phyloP scores from a whole-genome alignment of 2,329 filamentous ascomycete genomes.

The Endocalyx cinctus region DNA sequence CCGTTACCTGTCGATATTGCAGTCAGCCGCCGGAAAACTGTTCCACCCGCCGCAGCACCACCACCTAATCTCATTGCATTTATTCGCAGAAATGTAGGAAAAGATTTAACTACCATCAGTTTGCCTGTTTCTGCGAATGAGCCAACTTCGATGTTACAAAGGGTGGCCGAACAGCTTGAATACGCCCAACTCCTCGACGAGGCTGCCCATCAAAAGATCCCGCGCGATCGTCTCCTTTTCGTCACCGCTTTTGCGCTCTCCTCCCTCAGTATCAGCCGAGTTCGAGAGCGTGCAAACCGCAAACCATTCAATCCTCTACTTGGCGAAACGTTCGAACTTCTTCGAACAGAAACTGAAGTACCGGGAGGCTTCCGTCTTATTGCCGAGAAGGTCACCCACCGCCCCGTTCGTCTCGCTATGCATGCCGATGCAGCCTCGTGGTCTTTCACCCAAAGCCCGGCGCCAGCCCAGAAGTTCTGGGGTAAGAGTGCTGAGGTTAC shows the following conservation, averaged over 20 bases:
- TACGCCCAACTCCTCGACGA: conserved; percentile 81
- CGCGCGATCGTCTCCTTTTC: conserved; percentile 70
- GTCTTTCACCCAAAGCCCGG: conserved; percentile 83
- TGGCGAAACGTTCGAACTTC: conserved; percentile 90
- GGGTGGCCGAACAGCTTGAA: conserved; percentile 84
- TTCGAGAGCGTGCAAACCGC: conserved; percentile 85
- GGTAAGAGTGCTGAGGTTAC: conserved; percentile 93
- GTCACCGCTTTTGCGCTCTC: conserved; percentile 90
- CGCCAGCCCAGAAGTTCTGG: conserved; percentile 96
- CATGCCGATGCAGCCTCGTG: conserved; percentile 84
- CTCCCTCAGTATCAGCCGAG: conserved; percentile 72
- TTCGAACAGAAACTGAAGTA: conserved; percentile 72
- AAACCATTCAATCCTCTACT: conserved; percentile 98
- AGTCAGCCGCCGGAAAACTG: conserved; percentile 63
- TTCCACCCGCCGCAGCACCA: conserved; percentile 68
- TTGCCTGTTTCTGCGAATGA: conserved; percentile 98
- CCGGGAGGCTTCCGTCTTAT: conserved; percentile 78
- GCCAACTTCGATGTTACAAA: conserved; percentile 81
- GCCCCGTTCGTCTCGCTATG: conserved; percentile 87
- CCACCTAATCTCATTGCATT: conserved; percentile 93
- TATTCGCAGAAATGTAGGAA: conserved; percentile 94
- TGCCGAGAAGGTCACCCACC: conserved; percentile 93
- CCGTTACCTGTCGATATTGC: conserved; percentile 69
- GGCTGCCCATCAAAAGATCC: conserved; percentile 58
- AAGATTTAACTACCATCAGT: conserved; percentile 91